These are phyloP conservation scores for Ophiostoma sp. DNA, from an alignment of 2,329 filamentous ascomycete species.

Conservation along the genomic window DNA sequence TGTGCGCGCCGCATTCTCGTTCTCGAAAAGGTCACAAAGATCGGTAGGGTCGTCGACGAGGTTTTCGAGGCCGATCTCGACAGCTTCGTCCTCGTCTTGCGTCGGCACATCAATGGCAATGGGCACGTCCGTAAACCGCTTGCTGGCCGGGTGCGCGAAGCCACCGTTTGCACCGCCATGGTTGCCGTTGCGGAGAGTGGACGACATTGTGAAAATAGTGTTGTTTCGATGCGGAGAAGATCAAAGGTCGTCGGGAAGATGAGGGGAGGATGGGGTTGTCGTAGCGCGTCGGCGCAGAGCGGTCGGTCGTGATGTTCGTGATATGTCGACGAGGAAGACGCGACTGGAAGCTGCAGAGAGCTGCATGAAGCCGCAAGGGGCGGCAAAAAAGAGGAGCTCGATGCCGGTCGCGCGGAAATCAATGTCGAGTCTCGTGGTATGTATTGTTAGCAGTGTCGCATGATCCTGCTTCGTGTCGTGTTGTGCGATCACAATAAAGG, in stretches of 20 bases:
- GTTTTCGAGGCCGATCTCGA: slow-evolving; percentile 91
- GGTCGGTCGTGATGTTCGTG: background rate
- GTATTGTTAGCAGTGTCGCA: slow-evolving; percentile 17
- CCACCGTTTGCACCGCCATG: slow-evolving; percentile 48
- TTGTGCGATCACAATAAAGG: slow-evolving; percentile 9
- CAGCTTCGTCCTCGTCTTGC: slow-evolving; percentile 69
- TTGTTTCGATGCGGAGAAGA: background rate
- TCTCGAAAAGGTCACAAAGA: slow-evolving; percentile 91
- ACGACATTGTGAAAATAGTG: slow-evolving; percentile 40
- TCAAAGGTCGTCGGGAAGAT: background rate
- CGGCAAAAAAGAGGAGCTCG: background rate
- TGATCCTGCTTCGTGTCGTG: slow-evolving; percentile 10
- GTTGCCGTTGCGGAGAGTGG: slow-evolving; percentile 46
- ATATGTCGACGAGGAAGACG: background rate
- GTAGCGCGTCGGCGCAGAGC: slow-evolving; percentile 1
- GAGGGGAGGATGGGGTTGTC: slow-evolving; percentile 9
- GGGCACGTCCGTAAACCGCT: slow-evolving; percentile 65
- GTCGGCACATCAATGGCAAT: slow-evolving; percentile 67
- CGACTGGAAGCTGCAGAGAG: slow-evolving; percentile 18
- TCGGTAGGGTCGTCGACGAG: slow-evolving; percentile 92
- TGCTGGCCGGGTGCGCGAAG: slow-evolving; percentile 45
- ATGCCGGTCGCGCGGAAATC: background rate
- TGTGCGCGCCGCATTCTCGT: slow-evolving; percentile 84
- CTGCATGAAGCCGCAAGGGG: slow-evolving; percentile 14
- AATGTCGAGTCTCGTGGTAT: background rate